Conservation (phyloP, 2,329 filamentous ascomycete species). For the Exophiala alcalophila region DNA sequence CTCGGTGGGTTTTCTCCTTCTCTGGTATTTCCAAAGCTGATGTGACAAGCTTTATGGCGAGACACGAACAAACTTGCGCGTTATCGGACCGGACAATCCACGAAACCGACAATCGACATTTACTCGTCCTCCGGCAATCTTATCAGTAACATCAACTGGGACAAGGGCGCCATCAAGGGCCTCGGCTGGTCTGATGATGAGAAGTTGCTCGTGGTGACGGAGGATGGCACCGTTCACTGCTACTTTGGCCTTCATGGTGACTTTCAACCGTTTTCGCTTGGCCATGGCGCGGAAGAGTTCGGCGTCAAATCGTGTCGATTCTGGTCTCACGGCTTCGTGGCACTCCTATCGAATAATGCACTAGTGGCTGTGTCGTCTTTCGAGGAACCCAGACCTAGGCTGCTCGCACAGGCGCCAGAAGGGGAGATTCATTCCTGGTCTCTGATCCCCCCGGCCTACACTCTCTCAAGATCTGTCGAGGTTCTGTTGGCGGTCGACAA, state of each 20-base stretch:
- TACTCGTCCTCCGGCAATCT: slow-evolving; percentile 91
- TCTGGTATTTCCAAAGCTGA: slow-evolving; percentile 4
- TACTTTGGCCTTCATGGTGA: slow-evolving; percentile 91
- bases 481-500: slow-evolving; percentile 79
- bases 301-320: slow-evolving; percentile 88
- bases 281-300: slow-evolving; percentile 82
- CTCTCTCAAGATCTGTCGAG: slow-evolving; percentile 88
- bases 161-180: slow-evolving; percentile 80
- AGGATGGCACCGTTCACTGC: slow-evolving; percentile 85
- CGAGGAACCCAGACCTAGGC: slow-evolving; percentile 81
- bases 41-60: slow-evolving; percentile 71
- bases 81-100: slow-evolving; percentile 67
- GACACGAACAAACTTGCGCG: slow-evolving; percentile 81
- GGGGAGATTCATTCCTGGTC: slow-evolving; percentile 84
- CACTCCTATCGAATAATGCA: slow-evolving; percentile 81
- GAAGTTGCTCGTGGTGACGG: slow-evolving; percentile 79
- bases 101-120: slow-evolving; percentile 85
- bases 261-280: slow-evolving; percentile 90
- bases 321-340: slow-evolving; percentile 89
- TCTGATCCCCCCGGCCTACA: slow-evolving; percentile 81
- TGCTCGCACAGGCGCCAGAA: slow-evolving; percentile 72
- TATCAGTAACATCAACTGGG: slow-evolving; percentile 82
- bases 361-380: slow-evolving; percentile 86
- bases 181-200: slow-evolving; percentile 97
- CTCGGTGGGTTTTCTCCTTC: slow-evolving; percentile 62